phyloP scores from a whole-genome alignment of 2,329 filamentous ascomycete genomes.

The Decorospora gaudefroyi region DNA sequence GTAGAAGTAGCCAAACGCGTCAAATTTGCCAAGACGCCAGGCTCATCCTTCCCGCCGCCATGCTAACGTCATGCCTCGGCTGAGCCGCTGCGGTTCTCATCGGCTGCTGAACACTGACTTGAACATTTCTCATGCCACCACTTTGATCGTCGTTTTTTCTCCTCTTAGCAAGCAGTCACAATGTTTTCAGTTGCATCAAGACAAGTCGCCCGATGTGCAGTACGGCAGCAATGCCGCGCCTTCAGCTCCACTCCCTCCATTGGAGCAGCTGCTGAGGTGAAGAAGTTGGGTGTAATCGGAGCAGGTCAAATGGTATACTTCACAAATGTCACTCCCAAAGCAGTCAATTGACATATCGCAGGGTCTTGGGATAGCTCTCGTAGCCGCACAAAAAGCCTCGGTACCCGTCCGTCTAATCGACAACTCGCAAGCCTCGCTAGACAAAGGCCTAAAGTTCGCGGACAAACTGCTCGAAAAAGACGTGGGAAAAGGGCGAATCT shows the following conservation, averaged over 20 bases:
- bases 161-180: constrained; percentile 2
- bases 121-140: constrained; percentile 22
- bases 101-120: constrained; percentile 20
- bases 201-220: constrained; percentile 28
- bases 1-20: constrained; percentile 22
- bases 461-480: constrained; percentile 94
- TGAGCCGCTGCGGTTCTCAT: constrained; percentile 30
- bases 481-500: constrained; percentile 83
- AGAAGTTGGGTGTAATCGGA: constrained; percentile 86
- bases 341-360: constrained; percentile 49
- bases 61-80: constrained; percentile 31
- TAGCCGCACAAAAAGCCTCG: constrained; percentile 81
- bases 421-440: constrained; percentile 77
- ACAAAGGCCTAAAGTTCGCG: constrained; percentile 89
- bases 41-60: constrained; percentile 9
- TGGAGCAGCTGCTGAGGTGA: constrained; percentile 72
- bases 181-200: constrained; percentile 45
- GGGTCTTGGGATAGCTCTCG: constrained; percentile 94
- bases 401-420: constrained; percentile 88
- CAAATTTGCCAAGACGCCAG: constrained; percentile 31
- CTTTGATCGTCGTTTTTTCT: neutral
- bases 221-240: constrained; percentile 46
- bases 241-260: constrained; percentile 70
- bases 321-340: neutral
- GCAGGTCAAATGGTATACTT: constrained; percentile 88